Evolutionary conservation across 1,139 yeast genomes (phyloP).

Genomic region (Meyerozyma guilliermondii): DNA sequence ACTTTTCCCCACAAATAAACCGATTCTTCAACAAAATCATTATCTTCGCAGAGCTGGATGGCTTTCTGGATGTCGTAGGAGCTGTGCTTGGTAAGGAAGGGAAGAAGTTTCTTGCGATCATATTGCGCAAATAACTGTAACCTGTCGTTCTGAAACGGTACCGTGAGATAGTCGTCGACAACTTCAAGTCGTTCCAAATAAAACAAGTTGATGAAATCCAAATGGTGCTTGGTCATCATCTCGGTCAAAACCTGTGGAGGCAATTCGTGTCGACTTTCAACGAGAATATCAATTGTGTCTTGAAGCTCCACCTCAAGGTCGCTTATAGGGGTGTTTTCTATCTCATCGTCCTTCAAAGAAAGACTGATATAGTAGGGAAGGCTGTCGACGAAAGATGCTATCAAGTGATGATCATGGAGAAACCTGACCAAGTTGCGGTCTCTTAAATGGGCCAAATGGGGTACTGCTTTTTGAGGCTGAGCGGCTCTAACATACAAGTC

Average conservation of each 20-base stretch:
- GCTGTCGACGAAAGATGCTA: conserved; percentile 42
- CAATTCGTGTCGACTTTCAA: conserved; percentile 63
- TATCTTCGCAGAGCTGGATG: conserved; percentile 53
- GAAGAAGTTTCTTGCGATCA: conserved; percentile 47
- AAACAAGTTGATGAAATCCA: conserved; percentile 56
- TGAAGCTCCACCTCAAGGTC: conserved; percentile 34
- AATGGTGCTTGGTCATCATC: conserved; percentile 35
- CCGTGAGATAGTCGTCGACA: conserved; percentile 50
- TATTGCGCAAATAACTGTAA: conserved; percentile 61
- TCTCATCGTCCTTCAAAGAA: conserved; percentile 29
- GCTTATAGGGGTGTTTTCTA: conserved; percentile 37
- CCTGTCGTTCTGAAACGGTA: conserved; percentile 61
- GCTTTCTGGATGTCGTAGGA: conserved; percentile 71
- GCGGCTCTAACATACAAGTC: conserved; percentile 51
- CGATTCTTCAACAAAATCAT: conserved; percentile 56
- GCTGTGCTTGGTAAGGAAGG: conserved; percentile 45
- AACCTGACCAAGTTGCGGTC: conserved; percentile 56
- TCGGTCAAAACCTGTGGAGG: conserved; percentile 46
- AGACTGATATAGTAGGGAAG: conserved; percentile 52
- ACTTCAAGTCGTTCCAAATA: conserved; percentile 50
- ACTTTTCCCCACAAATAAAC: conserved; percentile 79
- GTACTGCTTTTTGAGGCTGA: conserved; percentile 60
- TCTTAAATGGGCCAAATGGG: conserved; percentile 51
- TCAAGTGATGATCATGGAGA: conserved; percentile 56
- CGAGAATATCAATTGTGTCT: conserved; percentile 51